These are phyloP conservation scores for Aspergillus pseudotamarii DNA, from an alignment of 2,329 filamentous ascomycete genomes.

Conservation along the genomic window DNA sequence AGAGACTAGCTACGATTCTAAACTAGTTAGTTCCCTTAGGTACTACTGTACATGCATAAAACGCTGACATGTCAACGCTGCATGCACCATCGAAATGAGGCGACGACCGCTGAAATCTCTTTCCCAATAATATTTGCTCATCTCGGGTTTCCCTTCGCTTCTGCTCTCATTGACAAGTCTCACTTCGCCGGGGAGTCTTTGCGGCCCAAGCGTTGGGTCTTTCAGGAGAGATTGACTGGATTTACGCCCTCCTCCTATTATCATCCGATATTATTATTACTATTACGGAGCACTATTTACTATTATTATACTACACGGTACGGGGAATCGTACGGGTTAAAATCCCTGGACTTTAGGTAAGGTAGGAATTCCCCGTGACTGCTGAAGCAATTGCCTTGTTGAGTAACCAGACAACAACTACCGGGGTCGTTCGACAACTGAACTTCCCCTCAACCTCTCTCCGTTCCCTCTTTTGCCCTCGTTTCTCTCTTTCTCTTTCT, in stretches of 20 bases:
- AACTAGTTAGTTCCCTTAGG: background rate
- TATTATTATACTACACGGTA: background rate
- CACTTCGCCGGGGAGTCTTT: slow-evolving; percentile 1
- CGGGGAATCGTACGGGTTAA: background rate
- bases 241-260: background rate
- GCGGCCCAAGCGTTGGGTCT: slow-evolving; percentile 3
- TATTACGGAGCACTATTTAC: background rate
- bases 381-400: background rate
- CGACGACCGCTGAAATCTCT: background rate
- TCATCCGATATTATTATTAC: background rate
- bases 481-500: background rate
- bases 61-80: slow-evolving; percentile 5
- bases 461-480: background rate
- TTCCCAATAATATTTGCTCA: background rate
- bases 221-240: background rate
- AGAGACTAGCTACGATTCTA: slow-evolving; percentile 4
- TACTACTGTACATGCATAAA: slow-evolving; percentile 1
- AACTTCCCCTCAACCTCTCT: background rate
- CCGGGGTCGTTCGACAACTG: background rate
- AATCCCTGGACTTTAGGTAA: background rate
- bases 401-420: background rate
- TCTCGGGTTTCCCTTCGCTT: background rate
- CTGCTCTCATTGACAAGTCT: background rate
- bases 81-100: slow-evolving; percentile 2
- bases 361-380: slow-evolving; percentile 4